These are phyloP conservation scores for Endoconidiophora polonica DNA, from an alignment of 2,329 filamentous ascomycete genomes.

Conservation along the genomic window DNA sequence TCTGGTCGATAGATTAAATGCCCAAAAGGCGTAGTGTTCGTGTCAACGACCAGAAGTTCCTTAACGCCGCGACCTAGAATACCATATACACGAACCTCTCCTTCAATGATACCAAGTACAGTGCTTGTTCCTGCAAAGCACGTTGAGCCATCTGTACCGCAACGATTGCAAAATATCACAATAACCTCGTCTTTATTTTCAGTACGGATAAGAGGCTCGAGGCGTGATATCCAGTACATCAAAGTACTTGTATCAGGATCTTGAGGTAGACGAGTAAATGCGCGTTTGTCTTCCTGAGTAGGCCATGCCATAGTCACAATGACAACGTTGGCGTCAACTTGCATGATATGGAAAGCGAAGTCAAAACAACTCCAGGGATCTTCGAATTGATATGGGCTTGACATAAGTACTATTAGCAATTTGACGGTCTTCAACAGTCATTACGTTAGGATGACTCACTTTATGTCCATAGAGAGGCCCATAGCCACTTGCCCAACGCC, in stretches of 20 bases:
- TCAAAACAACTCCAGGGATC: slow-evolving; percentile 15
- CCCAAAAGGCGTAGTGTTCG: slow-evolving; percentile 26
- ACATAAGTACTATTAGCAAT: too few species aligned
- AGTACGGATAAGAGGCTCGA: slow-evolving; percentile 45
- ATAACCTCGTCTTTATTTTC: slow-evolving; percentile 43
- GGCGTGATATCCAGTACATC: slow-evolving; percentile 56
- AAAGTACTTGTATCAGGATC: slow-evolving; percentile 59
- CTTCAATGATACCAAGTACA: slow-evolving; percentile 47
- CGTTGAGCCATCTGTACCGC: slow-evolving; percentile 46
- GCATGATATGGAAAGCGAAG: slow-evolving; percentile 37
- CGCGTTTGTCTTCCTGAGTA: slow-evolving; percentile 34
- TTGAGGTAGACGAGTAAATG: slow-evolving; percentile 29
- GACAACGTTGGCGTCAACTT: slow-evolving; percentile 40
- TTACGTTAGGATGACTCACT: slow-evolving; percentile 21
- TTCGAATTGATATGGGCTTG: slow-evolving; percentile 13
- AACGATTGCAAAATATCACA: slow-evolving; percentile 54
- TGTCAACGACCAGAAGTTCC: slow-evolving; percentile 51
- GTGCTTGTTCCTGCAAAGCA: slow-evolving; percentile 60
- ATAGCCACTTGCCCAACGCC: slow-evolving; percentile 31
- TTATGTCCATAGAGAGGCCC: slow-evolving; percentile 43
- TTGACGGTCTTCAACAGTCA: background rate
- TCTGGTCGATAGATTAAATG: slow-evolving; percentile 26
- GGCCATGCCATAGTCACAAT: slow-evolving; percentile 67
- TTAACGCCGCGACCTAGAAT: slow-evolving; percentile 52
- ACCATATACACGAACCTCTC: slow-evolving; percentile 52